Evolutionary conservation across 345 rosid species (phyloP).

Genomic region (Mercurialis annua): DNA sequence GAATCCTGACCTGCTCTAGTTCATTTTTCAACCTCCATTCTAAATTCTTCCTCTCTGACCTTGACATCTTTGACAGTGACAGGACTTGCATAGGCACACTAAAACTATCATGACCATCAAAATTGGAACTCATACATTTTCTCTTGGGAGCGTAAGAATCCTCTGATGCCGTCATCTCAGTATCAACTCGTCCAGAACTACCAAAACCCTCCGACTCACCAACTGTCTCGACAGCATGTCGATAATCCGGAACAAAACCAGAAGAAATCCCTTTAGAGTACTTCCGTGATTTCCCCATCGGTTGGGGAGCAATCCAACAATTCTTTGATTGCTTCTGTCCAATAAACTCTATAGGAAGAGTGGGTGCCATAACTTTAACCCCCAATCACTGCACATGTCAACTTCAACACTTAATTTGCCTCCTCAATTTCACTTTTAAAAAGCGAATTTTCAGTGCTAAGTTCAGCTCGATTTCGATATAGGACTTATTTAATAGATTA

Average conservation of each 20-base stretch:
- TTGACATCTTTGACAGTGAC: slow-evolving; percentile 57
- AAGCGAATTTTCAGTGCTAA: background rate
- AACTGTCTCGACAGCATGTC: slow-evolving; percentile 52
- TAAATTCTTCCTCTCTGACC: slow-evolving; percentile 54
- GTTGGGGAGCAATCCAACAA: slow-evolving; percentile 33
- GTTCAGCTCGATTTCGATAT: background rate
- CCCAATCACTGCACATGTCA: slow-evolving; percentile 53
- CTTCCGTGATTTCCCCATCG: slow-evolving; percentile 71
- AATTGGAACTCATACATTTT: slow-evolving; percentile 55
- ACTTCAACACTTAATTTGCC: background rate
- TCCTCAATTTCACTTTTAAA: slow-evolving; percentile 7
- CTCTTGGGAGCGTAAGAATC: slow-evolving; percentile 52
- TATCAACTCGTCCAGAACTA: slow-evolving; percentile 51
- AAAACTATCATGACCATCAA: slow-evolving; percentile 43
- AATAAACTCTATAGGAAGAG: slow-evolving; percentile 54
- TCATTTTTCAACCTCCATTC: slow-evolving; percentile 55
- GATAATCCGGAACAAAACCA: slow-evolving; percentile 56
- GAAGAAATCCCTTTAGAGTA: slow-evolving; percentile 59
- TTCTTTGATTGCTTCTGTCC: slow-evolving; percentile 47
- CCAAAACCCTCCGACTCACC: slow-evolving; percentile 77
- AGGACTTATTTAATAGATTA: background rate
- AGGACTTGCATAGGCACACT: slow-evolving; percentile 53
- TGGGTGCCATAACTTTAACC: slow-evolving; percentile 54
- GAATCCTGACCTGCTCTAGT: slow-evolving; percentile 63
- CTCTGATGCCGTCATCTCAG: slow-evolving; percentile 55